A percentile compares a stretch with the other conserved stretches of the same genome.
Evolutionary conservation across 176 grass and related monocot genomes (phyloP).

Genomic region (Hyparrhenia diplandra): DNA sequence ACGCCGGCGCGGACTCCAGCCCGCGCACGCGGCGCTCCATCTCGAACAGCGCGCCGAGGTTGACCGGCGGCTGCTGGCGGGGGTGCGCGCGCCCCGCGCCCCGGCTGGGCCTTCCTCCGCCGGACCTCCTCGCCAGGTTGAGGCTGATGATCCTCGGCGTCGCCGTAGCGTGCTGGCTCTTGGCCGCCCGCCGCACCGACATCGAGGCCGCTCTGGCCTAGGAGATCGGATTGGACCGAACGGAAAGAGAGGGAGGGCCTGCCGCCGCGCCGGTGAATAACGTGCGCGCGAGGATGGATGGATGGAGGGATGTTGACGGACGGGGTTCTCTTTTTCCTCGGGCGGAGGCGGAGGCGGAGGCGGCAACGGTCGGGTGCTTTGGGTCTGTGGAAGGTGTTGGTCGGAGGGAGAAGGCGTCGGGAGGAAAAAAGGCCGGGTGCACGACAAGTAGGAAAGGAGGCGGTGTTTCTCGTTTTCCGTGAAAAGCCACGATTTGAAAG

Average conservation of each 20-base stretch:
- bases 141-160: constrained; percentile 49
- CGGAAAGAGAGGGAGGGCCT: background rate
- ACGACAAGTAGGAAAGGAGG: background rate
- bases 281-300: constrained; percentile 3
- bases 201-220: constrained; percentile 3
- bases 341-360: constrained; percentile 38
- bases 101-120: constrained; percentile 14
- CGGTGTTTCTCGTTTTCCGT: constrained; percentile 56
- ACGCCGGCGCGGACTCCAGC: constrained; percentile 46
- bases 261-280: background rate
- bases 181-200: constrained; percentile 44
- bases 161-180: constrained; percentile 41
- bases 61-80: background rate
- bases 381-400: constrained; percentile 36
- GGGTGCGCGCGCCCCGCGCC: constrained; percentile 7
- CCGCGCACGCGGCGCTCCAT: constrained; percentile 52
- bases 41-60: constrained; percentile 66
- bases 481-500: constrained; percentile 66
- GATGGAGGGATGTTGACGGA: background rate
- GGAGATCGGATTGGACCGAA: background rate
- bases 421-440: constrained; percentile 18
- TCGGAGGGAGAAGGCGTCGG: constrained; percentile 37
- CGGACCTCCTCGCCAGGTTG: constrained; percentile 43
- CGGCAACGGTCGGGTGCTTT: constrained; percentile 46
- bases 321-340: constrained; percentile 11